These are phyloP conservation scores for Cytospora mali DNA, from an alignment of 2,329 filamentous ascomycete genomes.

Conservation along the genomic window DNA sequence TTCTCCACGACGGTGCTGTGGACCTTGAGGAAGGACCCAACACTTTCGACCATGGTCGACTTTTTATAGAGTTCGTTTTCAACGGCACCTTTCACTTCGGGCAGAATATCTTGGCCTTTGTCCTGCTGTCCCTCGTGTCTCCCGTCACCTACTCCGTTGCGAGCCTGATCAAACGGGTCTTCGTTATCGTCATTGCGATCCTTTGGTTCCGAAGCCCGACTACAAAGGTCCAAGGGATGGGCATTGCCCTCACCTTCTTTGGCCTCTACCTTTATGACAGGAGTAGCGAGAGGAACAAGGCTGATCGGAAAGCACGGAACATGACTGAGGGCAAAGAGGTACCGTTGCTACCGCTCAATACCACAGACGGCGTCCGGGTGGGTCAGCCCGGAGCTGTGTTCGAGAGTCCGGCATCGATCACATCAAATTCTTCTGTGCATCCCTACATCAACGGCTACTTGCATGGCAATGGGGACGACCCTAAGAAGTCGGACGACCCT, in stretches of 20 bases:
- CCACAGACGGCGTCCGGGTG: slow-evolving; percentile 42
- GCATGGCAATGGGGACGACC: slow-evolving; percentile 47
- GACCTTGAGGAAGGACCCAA: slow-evolving; percentile 61
- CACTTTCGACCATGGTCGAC: slow-evolving; percentile 73
- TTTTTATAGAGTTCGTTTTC: slow-evolving; percentile 87
- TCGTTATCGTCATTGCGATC: slow-evolving; percentile 92
- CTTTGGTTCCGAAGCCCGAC: slow-evolving; percentile 95
- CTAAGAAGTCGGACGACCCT: slow-evolving; percentile 59
- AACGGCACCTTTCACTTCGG: slow-evolving; percentile 96
- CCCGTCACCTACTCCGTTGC: slow-evolving; percentile 98
- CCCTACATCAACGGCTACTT: slow-evolving; percentile 51
- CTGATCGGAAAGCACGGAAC: slow-evolving; percentile 77
- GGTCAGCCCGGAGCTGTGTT: slow-evolving; percentile 40
- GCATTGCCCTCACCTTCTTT: slow-evolving; percentile 86
- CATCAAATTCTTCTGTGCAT: slow-evolving; percentile 38
- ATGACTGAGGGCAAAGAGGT: slow-evolving; percentile 56
- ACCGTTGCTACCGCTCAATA: slow-evolving; percentile 68
- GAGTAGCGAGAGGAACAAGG: slow-evolving; percentile 84
- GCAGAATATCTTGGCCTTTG: slow-evolving; percentile 93
- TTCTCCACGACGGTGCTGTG: slow-evolving; percentile 79
- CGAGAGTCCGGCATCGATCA: slow-evolving; percentile 39
- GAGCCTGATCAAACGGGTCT: slow-evolving; percentile 93
- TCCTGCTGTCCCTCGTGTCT: slow-evolving; percentile 88
- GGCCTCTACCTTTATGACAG: slow-evolving; percentile 96
- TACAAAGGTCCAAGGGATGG: slow-evolving; percentile 77